Conservation (phyloP, 371 early-diverging fungal genomes). For the Mortierella sp. region DNA sequence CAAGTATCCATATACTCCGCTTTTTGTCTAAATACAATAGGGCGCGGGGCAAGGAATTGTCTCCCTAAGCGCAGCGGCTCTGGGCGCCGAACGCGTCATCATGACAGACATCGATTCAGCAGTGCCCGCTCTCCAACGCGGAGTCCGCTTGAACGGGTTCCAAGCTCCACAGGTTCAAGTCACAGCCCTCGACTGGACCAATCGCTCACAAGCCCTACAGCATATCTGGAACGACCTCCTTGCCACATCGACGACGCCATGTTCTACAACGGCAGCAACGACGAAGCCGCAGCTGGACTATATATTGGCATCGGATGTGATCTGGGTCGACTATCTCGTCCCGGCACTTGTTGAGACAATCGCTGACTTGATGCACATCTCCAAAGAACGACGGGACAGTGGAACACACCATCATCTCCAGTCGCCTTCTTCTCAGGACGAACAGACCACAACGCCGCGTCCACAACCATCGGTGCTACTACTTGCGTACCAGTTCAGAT, state of each 20-base stretch:
- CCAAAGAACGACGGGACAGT: conserved; percentile 23
- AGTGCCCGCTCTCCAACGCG: conserved; percentile 19
- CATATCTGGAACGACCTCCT: conserved; percentile 31
- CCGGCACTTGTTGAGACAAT: conserved; percentile 59
- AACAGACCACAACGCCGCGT: too few species aligned
- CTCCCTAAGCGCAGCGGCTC: conserved; percentile 47
- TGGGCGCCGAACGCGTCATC: conserved; percentile 42
- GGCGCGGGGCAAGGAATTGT: conserved; percentile 56
- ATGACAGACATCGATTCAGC: conserved; percentile 49
- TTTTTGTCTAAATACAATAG: conserved; percentile 6
- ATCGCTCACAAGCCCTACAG: conserved; percentile 20
- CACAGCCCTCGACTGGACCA: conserved; percentile 45
- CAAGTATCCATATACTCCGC: background rate
- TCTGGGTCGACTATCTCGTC: conserved; percentile 65
- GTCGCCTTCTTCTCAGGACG: background rate
- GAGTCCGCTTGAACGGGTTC: conserved; percentile 31
- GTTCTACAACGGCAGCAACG: background rate
- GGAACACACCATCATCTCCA: background rate
- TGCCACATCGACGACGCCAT: background rate
- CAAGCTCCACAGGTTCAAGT: conserved; percentile 33
- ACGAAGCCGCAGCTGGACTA: conserved; percentile 44
- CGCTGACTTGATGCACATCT: conserved; percentile 23
- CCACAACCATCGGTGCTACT: conserved; percentile 26
- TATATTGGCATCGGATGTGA: conserved; percentile 64
- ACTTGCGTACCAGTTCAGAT: conserved; percentile 50